Conservation (phyloP, 805 yeast species). For the Lachancea thermotolerans region DNA sequence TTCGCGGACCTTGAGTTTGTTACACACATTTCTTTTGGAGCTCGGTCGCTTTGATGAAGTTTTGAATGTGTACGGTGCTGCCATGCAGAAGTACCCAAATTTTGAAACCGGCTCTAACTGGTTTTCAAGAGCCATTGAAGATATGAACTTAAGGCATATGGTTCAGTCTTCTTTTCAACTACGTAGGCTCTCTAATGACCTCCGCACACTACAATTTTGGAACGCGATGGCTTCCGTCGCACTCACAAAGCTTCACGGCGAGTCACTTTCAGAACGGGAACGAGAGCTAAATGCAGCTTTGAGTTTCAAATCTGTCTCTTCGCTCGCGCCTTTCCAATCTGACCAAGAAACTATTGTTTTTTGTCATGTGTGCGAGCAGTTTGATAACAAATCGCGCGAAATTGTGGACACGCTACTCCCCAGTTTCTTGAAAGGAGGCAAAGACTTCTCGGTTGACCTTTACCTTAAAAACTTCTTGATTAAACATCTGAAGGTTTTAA, state of each 20-base stretch:
- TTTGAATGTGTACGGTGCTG: conserved; percentile 47
- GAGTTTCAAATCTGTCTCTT: conserved; percentile 51
- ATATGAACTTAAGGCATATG: conserved; percentile 43
- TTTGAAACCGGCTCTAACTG: conserved; percentile 44
- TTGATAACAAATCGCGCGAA: conserved; percentile 29
- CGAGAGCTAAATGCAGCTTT: conserved; percentile 48
- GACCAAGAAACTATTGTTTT: conserved; percentile 65
- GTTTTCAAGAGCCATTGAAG: conserved; percentile 47
- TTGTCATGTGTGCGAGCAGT: conserved; percentile 41
- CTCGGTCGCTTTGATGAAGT: conserved; percentile 38
- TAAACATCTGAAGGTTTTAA: conserved; percentile 37
- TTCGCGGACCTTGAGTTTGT: conserved; percentile 41
- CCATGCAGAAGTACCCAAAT: conserved; percentile 50
- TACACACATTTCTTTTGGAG: conserved; percentile 40
- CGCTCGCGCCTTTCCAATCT: conserved; percentile 42
- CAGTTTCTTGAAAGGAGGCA: conserved; percentile 17
- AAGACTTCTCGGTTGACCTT: conserved; percentile 39
- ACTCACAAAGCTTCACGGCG: conserved; percentile 38
- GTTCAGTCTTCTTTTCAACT: conserved; percentile 46
- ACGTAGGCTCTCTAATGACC: conserved; percentile 32
- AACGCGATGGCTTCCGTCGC: conserved; percentile 42
- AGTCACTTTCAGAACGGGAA: conserved; percentile 39
- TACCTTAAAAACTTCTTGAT: conserved; percentile 54
- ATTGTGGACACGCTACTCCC: conserved; percentile 33
- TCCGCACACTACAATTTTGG: conserved; percentile 42